Base-by-base conservation (phyloP, 2,329 filamentous ascomycete species). In the Colletotrichum sp. region DNA sequence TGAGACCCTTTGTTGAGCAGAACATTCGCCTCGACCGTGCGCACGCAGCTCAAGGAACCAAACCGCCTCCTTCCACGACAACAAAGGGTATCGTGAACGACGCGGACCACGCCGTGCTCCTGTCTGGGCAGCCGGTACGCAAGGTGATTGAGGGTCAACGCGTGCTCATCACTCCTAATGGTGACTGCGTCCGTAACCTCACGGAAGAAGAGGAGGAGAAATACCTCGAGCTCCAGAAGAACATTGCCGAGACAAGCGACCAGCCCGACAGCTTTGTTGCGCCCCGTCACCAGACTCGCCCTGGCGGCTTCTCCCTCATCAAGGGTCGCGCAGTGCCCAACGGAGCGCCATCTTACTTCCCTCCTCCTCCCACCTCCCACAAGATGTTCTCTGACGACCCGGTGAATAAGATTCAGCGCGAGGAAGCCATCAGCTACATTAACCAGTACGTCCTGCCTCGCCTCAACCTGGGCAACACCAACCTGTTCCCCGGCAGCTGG, bases 131-230 rank as follows among this genome's bases (percentile, higher is more conserved):
- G 74, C 85, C 90, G 13, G 90, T 93, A 11, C 89, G 88, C 73
- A 93, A 93, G 80, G 83, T 91, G 51, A 85, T 91, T 3, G 91
- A 93, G 75, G 91, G 91, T 69, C 88, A 89, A 80, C 89, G 93
- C 31, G 91, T 94, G 76, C 88, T 96, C 77, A 90, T 96, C 66
- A 95, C 94, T 0, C 93, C 94, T 0, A 92, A 93, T 75, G 94
- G 94, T 13, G 92, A 94, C 75, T 94, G 93, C 80, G 87, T 96
- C n/a, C 91, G 93, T 76, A 93, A 93, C 72, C 83, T 97, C 68
- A 91, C 88, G 2, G 84, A 88, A 6, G 90, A 93, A 55, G 92
- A 96, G 75, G 94, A 96, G 79, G 87, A 92, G 38, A 88, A 89
- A 6, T 96, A 93, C 76, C 85, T 96, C 13, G 87, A 90, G 65